These are phyloP conservation scores for Ramalina peruviana DNA, from an alignment of 495 filamentous ascomycete species.

Conservation along the genomic window DNA sequence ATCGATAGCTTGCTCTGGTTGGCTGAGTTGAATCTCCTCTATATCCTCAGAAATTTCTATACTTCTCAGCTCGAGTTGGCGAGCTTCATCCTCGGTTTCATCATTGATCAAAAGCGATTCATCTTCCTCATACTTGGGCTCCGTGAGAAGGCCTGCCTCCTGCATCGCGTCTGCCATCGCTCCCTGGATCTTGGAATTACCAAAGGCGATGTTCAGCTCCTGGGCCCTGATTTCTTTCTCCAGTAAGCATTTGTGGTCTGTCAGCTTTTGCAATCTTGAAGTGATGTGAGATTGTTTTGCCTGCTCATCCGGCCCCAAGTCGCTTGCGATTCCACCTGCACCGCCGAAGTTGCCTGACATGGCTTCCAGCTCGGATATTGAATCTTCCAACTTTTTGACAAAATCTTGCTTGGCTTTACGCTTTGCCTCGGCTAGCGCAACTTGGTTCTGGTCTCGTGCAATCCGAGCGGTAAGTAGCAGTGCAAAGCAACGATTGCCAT, in stretches of 20 bases:
- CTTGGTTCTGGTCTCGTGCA: neutral
- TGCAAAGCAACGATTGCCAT: neutral
- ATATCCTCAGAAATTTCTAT: too few relatives aligned
- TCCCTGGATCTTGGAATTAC: neutral
- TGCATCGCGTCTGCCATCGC: neutral
- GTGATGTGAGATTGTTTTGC: neutral
- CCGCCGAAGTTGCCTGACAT: neutral
- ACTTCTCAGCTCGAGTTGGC: too few relatives aligned
- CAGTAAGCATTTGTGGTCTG: neutral
- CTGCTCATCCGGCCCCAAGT: neutral
- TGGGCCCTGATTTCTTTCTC: neutral
- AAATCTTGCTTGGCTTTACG: neutral
- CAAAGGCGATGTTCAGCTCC: neutral
- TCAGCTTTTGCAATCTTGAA: neutral
- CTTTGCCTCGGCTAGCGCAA: neutral
- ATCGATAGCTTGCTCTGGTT: too few relatives aligned
- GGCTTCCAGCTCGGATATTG: neutral
- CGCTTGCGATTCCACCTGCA: neutral
- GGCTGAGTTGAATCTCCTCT: too few relatives aligned
- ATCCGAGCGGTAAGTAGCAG: neutral
- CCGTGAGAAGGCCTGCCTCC: neutral
- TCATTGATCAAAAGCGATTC: too few relatives aligned
- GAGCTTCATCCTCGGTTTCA: too few relatives aligned
- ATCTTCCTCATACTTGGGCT: neutral
- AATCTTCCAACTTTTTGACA: neutral